Percentiles rank a stretch among this genome's conserved stretches.
Conservation (phyloP, 192 early-diverging fungal species). For the Podila epicladia region DNA sequence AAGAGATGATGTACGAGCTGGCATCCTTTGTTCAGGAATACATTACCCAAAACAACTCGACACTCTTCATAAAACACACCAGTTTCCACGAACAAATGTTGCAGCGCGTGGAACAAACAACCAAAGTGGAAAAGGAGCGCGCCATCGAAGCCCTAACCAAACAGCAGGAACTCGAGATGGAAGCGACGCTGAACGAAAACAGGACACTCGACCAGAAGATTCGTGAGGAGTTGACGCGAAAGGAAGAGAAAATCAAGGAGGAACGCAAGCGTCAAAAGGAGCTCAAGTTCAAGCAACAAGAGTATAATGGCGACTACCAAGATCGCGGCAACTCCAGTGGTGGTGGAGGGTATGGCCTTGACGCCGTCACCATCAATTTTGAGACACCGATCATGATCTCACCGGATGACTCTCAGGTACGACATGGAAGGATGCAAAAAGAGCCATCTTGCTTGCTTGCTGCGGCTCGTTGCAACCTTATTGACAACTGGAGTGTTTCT, state of each 20-base stretch:
- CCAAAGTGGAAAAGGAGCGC: slow-evolving; percentile 53
- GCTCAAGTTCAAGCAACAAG: slow-evolving; percentile 45
- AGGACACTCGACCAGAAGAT: slow-evolving; percentile 48
- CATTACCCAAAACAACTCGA: slow-evolving; percentile 65
- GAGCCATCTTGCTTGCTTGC: background rate
- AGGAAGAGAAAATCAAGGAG: slow-evolving; percentile 54
- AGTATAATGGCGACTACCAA: slow-evolving; percentile 31
- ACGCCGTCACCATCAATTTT: slow-evolving; percentile 47
- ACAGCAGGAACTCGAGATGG: slow-evolving; percentile 42
- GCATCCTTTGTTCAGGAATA: slow-evolving; percentile 66
- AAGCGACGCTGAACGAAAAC: slow-evolving; percentile 30
- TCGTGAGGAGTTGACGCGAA: slow-evolving; percentile 51
- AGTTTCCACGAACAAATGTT: slow-evolving; percentile 68
- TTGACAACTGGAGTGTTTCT: background rate
- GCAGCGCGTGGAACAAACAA: slow-evolving; percentile 56
- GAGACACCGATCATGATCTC: slow-evolving; percentile 51
- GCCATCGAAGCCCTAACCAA: slow-evolving; percentile 47
- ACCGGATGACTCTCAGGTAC: slow-evolving; percentile 50
- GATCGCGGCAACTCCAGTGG: slow-evolving; percentile 30
- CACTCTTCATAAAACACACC: slow-evolving; percentile 60
- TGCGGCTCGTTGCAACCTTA: background rate
- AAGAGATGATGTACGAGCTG: slow-evolving; percentile 78
- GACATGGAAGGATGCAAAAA: background rate
- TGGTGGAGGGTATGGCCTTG: slow-evolving; percentile 37
- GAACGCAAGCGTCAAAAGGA: slow-evolving; percentile 50